Base-by-base conservation (phyloP, 2,329 filamentous ascomycete species). In the Stemphylium beticola region DNA sequence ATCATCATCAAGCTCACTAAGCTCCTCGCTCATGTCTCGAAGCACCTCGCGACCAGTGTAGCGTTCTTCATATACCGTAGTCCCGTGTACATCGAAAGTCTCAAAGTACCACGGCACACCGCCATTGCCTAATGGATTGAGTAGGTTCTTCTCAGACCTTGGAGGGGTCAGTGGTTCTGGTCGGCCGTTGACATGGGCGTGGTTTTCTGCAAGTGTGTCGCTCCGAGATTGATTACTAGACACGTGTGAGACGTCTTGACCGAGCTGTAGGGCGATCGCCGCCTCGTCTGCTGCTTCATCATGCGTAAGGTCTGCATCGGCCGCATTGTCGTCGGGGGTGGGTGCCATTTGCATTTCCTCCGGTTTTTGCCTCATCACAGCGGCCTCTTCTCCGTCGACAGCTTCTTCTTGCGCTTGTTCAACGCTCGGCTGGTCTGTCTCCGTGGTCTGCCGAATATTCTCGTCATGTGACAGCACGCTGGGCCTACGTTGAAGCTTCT, bases 1-100 rank as follows among this genome's bases (percentile, higher is more conserved):
- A 46, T 96, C 92, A 61, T 97, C 93, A 66, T 96, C 93, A 72
- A 97, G 87, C 70, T 97, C 93, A 52, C 90, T 96, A 18, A 97
- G 82, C 64, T 93, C 91, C 74, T 96, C 93, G 66, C 91, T 96
- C 75, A 93, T 87, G 12, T 82, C 85, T 26, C 86, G 81, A 62
- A 86, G 78, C n/a, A 89, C 86, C 50, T 93, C 89, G 31, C 87
- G 83, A 2, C 88, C 90, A 0, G 85, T 86, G 81, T 87, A 91
- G 47, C 86, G 83, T 75, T 93, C 90, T 31, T 76, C 88, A 50
- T 90, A 81, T 9, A 93, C 85, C 0, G 89, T 93, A 0, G 92
- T 96, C 52, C 92, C 93, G 48, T 86, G 68, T 49, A 90, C 89
- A 46, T 95, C 86, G 70, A 96, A 96, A 8, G 85, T 83, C 68